Percentiles rank a stretch among this genome's conserved stretches.
These are phyloP conservation scores for Podospora comata DNA, from an alignment of 495 filamentous ascomycete species.

Conservation along the genomic window DNA sequence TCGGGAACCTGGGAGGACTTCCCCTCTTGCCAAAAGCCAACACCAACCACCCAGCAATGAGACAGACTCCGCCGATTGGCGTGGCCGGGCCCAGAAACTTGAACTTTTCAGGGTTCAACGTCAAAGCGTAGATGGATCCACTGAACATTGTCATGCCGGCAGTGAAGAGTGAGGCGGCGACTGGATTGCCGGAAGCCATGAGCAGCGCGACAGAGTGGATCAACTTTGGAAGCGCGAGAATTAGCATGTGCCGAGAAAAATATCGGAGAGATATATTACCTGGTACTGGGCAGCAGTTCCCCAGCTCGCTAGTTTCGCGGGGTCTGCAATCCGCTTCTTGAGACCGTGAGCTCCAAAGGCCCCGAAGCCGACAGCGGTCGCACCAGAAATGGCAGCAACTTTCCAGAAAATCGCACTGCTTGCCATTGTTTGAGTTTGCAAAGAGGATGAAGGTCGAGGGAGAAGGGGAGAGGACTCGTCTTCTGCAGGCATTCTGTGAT, in stretches of 20 bases:
- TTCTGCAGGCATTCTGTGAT: no score
- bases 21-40: slow-evolving; percentile 28
- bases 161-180: slow-evolving; percentile 40
- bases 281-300: slow-evolving; percentile 61
- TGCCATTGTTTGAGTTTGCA: no score
- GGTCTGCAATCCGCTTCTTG: slow-evolving; percentile 54
- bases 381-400: slow-evolving; percentile 58
- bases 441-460: no score
- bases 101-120: slow-evolving; percentile 54
- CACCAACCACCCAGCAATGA: slow-evolving; percentile 54
- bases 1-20: slow-evolving; percentile 14
- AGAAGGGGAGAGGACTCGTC: no score
- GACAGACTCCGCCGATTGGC: slow-evolving; percentile 56
- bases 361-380: slow-evolving; percentile 55
- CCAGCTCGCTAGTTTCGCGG: slow-evolving; percentile 52
- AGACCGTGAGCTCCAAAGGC: slow-evolving; percentile 65
- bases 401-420: slow-evolving; percentile 46
- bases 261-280: slow-evolving; percentile 28
- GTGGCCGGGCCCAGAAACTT: slow-evolving; percentile 56
- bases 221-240: slow-evolving; percentile 37
- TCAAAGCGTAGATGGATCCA: slow-evolving; percentile 58
- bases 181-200: slow-evolving; percentile 40
- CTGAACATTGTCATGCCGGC: slow-evolving; percentile 57
- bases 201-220: slow-evolving; percentile 58
- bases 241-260: no score